Evolutionary conservation across 495 filamentous ascomycete genomes (phyloP).

Genomic region (Talaromyces ruber): DNA sequence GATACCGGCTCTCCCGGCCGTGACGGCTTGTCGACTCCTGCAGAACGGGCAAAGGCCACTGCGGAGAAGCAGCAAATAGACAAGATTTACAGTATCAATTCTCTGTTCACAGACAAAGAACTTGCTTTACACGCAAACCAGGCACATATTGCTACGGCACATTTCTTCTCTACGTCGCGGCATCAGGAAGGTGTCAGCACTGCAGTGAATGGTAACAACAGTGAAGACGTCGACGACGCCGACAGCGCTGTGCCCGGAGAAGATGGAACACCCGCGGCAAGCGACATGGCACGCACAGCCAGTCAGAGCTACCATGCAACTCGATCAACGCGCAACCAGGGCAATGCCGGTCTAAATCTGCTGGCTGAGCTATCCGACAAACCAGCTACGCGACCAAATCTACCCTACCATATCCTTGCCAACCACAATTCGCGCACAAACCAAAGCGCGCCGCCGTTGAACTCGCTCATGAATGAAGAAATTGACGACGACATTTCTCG

Average conservation of each 20-base stretch:
- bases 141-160: constrained; percentile 57
- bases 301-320: constrained; percentile 61
- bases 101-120: constrained; percentile 92
- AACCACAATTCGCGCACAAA: constrained; percentile 39
- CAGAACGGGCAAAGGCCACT: constrained; percentile 33
- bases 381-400: constrained; percentile 51
- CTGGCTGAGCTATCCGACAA: constrained; percentile 58
- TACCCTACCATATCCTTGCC: constrained; percentile 51
- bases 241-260: constrained; percentile 45
- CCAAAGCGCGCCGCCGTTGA: constrained; percentile 40
- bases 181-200: constrained; percentile 35
- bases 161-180: constrained; percentile 45
- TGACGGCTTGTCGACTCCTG: constrained; percentile 41
- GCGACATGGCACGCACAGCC: constrained; percentile 62
- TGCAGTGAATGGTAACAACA: constrained; percentile 33
- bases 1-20: constrained; percentile 64
- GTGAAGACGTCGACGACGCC: constrained; percentile 35
- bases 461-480: constrained; percentile 47
- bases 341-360: constrained; percentile 47
- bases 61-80: constrained; percentile 31
- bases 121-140: constrained; percentile 65
- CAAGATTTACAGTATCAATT: constrained; percentile 69
- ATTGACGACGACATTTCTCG: constrained; percentile 50
- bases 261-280: constrained; percentile 42
- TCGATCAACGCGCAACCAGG: constrained; percentile 55